These are phyloP conservation scores for Sphenostylis stenocarpa DNA, from an alignment of 306 rosid species.

Conservation along the genomic window DNA sequence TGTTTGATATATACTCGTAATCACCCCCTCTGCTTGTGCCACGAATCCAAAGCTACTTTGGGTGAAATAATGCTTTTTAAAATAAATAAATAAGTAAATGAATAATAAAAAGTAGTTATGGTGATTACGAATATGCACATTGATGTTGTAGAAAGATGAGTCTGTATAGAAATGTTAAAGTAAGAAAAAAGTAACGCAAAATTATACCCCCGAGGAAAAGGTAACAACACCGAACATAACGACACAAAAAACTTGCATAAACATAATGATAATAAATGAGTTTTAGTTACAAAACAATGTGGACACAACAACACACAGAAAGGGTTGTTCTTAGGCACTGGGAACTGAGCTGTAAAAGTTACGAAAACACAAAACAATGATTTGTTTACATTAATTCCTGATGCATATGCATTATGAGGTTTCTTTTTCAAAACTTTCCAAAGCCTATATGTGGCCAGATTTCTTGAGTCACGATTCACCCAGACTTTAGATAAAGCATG, in stretches of 20 bases:
- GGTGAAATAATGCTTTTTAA: background rate
- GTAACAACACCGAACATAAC: background rate
- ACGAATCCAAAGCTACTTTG: background rate
- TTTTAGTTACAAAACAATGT: background rate
- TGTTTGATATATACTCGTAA: background rate
- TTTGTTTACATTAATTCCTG: background rate
- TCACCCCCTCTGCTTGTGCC: background rate
- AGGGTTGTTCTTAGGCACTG: slow-evolving; percentile 14
- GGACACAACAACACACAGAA: background rate
- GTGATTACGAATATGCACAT: background rate
- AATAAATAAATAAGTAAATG: background rate
- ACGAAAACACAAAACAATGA: slow-evolving; percentile 24
- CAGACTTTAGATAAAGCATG: slow-evolving; percentile 8
- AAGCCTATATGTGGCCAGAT: slow-evolving; percentile 15
- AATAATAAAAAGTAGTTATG: background rate
- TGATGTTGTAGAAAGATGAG: background rate
- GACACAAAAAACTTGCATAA: background rate
- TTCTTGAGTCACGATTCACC: slow-evolving; percentile 32
- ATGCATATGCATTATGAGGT: slow-evolving; percentile 11
- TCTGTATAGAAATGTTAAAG: background rate
- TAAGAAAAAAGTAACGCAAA: background rate
- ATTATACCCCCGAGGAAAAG: background rate
- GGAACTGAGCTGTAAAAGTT: slow-evolving; percentile 32
- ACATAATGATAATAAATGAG: background rate
- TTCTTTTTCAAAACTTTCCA: background rate